Percentiles rank a stretch among this genome's conserved stretches.
phyloP scores from a whole-genome alignment of 306 rosid species.

The Castanea mollissima region DNA sequence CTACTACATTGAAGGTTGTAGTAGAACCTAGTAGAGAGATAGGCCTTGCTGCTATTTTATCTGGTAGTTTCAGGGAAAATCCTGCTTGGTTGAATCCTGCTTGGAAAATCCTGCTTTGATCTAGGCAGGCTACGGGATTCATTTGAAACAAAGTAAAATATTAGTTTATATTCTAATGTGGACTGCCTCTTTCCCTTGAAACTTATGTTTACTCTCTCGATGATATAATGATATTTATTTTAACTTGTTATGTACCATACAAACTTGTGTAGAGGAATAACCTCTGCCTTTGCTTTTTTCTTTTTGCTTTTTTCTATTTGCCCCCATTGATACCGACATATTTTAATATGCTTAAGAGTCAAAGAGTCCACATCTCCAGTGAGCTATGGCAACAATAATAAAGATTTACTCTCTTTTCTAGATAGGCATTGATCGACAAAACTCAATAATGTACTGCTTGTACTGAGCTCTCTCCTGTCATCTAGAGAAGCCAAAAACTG shows the following conservation, averaged over 20 bases:
- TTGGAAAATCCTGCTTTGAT: slow-evolving; percentile 66
- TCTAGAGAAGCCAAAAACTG: too few relatives aligned
- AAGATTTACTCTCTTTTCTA: too few relatives aligned
- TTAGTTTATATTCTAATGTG: not conserved
- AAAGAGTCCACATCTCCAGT: not conserved
- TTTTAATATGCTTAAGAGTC: not conserved
- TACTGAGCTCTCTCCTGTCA: too few relatives aligned
- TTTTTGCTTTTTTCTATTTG: not conserved
- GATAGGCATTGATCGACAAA: too few relatives aligned
- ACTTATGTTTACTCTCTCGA: not conserved
- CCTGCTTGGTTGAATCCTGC: slow-evolving; percentile 67
- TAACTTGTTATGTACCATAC: not conserved
- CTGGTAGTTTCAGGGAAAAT: slow-evolving; percentile 61
- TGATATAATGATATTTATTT: not conserved
- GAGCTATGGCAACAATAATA: too few relatives aligned
- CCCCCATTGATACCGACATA: not conserved
- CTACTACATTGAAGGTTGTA: slow-evolving; percentile 40
- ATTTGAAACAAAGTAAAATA: slow-evolving; percentile 28
- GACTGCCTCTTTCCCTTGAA: slow-evolving; percentile 7
- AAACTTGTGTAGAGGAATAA: not conserved
- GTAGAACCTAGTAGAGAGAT: slow-evolving; percentile 94
- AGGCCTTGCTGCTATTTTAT: slow-evolving; percentile 89
- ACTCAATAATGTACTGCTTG: too few relatives aligned
- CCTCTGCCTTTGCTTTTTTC: not conserved
- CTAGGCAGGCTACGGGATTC: slow-evolving; percentile 67